Base-by-base conservation (phyloP, 495 filamentous ascomycete species). In the Eremomyces bilateralis region DNA sequence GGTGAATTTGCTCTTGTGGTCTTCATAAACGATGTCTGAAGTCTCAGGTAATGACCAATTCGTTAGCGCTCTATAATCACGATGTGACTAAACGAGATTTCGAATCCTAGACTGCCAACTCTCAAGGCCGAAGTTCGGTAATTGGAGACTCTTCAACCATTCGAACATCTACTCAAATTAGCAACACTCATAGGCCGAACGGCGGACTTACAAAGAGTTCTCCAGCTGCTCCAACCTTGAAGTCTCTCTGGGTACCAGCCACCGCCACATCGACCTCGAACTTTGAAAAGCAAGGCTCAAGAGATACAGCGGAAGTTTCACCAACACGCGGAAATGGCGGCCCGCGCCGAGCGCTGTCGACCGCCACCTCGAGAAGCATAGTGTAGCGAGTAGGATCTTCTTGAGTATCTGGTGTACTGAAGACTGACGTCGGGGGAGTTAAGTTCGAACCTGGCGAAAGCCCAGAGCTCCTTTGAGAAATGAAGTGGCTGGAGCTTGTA, bases 1-100 rank as follows among this genome's bases (percentile, higher is more conserved):
- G 6, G 36, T 38, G 24, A 38, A 21, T 4, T 4, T 15, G 13
- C 36, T 21, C 6, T 32, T 6, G n/a, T 21, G 18, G 29, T 38
- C 36, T 4, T 3, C 12, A 22, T 38, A 38, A 3, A 38, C 36
- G 21, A 38, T 38, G n/a, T 38, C 36, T 12, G 36, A 25, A 1
- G 36, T 38, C 17, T 38, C 36, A 2, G 29, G n/a, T n/a, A n/a
- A n/a, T n/a, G n/a, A n/a, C n/a, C n/a, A n/a, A n/a, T n/a, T n/a
- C n/a, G n/a, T n/a, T n/a, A n/a, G n/a, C n/a, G n/a, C n/a, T n/a
- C n/a, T n/a, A n/a, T n/a, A n/a, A n/a, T n/a, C n/a, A n/a, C n/a
- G n/a, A n/a, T n/a, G n/a, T n/a, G n/a, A n/a, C n/a, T n/a, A n/a
- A n/a, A 27, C 24, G 6, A 6, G 24, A 13, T 27, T 6, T 27